A percentile compares a stretch with the other conserved stretches of the same genome.
These are phyloP conservation scores for Plasmopara halstedii DNA, from an alignment of 352 stramenopile genomes.

Conservation along the genomic window DNA sequence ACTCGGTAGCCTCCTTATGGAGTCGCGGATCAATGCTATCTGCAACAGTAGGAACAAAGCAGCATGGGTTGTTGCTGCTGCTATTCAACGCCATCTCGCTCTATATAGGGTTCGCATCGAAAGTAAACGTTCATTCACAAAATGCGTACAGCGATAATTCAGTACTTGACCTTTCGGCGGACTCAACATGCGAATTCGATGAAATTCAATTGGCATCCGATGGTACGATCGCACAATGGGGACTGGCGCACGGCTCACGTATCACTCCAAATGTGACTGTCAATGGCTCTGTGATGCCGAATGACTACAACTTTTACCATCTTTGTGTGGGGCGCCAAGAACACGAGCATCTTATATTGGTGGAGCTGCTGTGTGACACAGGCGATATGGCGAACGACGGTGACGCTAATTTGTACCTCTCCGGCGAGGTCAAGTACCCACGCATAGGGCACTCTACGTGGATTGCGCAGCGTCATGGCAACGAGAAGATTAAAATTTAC, in stretches of 20 bases:
- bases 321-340: conserved; percentile 66
- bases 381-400: conserved; percentile 12
- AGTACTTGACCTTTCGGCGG: conserved; percentile 2
- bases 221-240: conserved; percentile 44
- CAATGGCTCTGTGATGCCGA: conserved; percentile 41
- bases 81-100: conserved; percentile 5
- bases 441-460: conserved; percentile 54
- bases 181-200: conserved; percentile 37
- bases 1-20: no score
- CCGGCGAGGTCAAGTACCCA: conserved; percentile 56
- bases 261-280: conserved; percentile 60
- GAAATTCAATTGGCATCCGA: conserved; percentile 69
- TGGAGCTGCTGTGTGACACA: conserved; percentile 37
- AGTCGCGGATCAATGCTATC: no score
- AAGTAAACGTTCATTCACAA: conserved; percentile 7
- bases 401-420: conserved; percentile 68
- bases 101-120: background rate
- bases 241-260: conserved; percentile 37
- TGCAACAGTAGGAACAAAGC: no score
- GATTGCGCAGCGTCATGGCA: conserved; percentile 54
- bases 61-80: conserved; percentile 3
- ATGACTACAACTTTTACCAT: conserved; percentile 66
- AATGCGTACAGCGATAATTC: conserved; percentile 2
- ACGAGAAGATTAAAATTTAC: conserved; percentile 53
- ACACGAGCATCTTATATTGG: conserved; percentile 66